Base-by-base conservation (phyloP, 2,329 filamentous ascomycete species). In the Trichophyton simii region DNA sequence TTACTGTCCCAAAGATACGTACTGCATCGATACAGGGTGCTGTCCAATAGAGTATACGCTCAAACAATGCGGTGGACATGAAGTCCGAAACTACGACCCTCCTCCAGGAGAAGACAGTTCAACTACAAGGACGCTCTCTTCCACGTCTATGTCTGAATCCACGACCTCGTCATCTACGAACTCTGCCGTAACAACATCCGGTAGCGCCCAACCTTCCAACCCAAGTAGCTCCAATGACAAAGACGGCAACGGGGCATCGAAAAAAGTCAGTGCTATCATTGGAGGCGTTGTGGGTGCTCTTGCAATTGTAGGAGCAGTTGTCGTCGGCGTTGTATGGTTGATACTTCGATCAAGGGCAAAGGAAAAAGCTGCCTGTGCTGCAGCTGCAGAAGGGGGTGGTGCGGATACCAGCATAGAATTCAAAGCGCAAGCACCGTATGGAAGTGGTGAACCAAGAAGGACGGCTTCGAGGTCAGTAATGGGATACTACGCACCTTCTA, bases 21-120 rank as follows among this genome's bases (percentile, higher is more conserved):
- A 36, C 44, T 60, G 59, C 48, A 54, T 38, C 22, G 44, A 54
- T 28, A 20, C n/a, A 22, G 59, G 59, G 28, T 60, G 59, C 31
- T 60, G 59, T 9, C 25, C 36, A 9, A 44, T 42, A 58, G 25
- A 13, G 9, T 42, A 46, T 58, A 58, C 36, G 7, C 57, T 58
- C 25, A 9, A 58, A 3, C 20, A 58, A 44, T 58, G 57, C 15
- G 57, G 57, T 31, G 57, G 13, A 18, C 36, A 44, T 8, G 36
- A 58, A 22, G n/a, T 42, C 4, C 36, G 13, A 25, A 36, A 42
- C 9, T 58, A 42, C 13, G 31, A 20, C 7, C 36, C 36, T n/a
- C 36, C 36, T n/a, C 57, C 57, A 13, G 13, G 8, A 44, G n/a
- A 41, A 13, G 42, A 13, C 15, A 18, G 11, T 15, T 58, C 57